Base-by-base conservation (phyloP, 331 rosid genomes). In the Arachis monticola region DNA sequence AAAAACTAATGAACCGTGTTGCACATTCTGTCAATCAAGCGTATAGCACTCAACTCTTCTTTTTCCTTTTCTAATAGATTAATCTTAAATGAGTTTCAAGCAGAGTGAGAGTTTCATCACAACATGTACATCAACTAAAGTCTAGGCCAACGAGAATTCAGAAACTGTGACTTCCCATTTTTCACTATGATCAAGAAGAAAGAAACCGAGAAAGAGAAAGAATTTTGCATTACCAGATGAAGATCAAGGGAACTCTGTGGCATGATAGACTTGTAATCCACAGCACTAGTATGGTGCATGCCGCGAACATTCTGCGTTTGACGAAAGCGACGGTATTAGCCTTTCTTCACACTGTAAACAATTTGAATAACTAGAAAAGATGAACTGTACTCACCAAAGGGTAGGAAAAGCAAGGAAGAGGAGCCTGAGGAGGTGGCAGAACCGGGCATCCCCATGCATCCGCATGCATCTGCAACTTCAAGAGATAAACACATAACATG, bases 401-500 rank as follows among this genome's bases (percentile, higher is more conserved):
- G 79, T 75, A 75, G 60, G 93, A 52, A 84, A 84, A 76, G 77
- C 64, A 75, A 51, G 10, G 59, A 56, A 0, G 27, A 56, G 89
- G 82, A 74, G 80, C 67, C 60, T 86, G 91, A 60, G 86, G 75
- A 67, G 88, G 85, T 59, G 90, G 95, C 80, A 87, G 72, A 55
- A 92, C 91, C 2, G 97, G 97, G 81, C 96, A 87, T 69, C 97
- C 99, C 99, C 99, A 92, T 30, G 96, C 78, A 67, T 92, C 97
- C 41, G 97, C 93, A 59, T 83, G 88, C 76, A 90, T 60, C 99
- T 92, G 87, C 44, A 79, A 79, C 55, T 79, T 79, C 64, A 64
- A 76, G 71, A 27, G 52, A 62, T 35, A 14, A 40, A 35, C 40
- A 35, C 4, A 35, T 35, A 35, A 35, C 27, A 74, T 56, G 35